Percentiles rank a stretch among this genome's conserved stretches.
Evolutionary conservation across 139 green algal genomes (phyloP).

Genomic region (Diplosphaera chodatii): DNA sequence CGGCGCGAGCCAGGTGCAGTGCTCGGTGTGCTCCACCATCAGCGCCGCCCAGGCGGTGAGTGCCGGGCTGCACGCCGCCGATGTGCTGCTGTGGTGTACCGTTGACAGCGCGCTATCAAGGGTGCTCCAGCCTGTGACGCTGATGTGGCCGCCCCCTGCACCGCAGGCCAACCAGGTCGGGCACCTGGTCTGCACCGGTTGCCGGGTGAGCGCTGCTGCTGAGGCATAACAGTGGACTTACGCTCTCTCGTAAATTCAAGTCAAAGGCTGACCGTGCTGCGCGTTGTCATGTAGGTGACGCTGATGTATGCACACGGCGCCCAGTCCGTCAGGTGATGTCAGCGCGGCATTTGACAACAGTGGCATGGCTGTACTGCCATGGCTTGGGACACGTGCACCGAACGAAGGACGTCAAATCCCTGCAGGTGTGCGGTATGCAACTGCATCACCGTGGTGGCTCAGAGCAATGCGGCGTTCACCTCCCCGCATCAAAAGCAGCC

Average conservation of each 20-base stretch:
- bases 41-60: slow-evolving; percentile 51
- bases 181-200: slow-evolving; percentile 84
- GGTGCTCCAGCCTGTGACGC: too few relatives aligned
- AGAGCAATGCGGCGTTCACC: background rate
- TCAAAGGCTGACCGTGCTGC: too few relatives aligned
- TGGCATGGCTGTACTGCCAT: too few relatives aligned
- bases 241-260: slow-evolving; percentile 33
- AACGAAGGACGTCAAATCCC: too few relatives aligned
- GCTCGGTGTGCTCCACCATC: slow-evolving; percentile 79
- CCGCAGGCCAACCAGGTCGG: slow-evolving; percentile 58
- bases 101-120: too few relatives aligned
- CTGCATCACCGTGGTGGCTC: slow-evolving; percentile 57
- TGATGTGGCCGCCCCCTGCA: too few relatives aligned
- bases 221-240: too few relatives aligned
- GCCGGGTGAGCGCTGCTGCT: slow-evolving; percentile 70
- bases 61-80: too few relatives aligned
- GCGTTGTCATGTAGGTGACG: slow-evolving; percentile 15
- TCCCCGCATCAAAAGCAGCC: background rate
- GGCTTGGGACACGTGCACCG: too few relatives aligned
- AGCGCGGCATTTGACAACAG: background rate
- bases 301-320: slow-evolving; percentile 80
- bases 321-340: slow-evolving; percentile 68
- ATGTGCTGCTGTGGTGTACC: too few relatives aligned
- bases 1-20: slow-evolving; percentile 85
- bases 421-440: slow-evolving; percentile 84